These are phyloP conservation scores for Russula dissimulans DNA, from an alignment of 768 basidiomycete genomes.

Conservation along the genomic window DNA sequence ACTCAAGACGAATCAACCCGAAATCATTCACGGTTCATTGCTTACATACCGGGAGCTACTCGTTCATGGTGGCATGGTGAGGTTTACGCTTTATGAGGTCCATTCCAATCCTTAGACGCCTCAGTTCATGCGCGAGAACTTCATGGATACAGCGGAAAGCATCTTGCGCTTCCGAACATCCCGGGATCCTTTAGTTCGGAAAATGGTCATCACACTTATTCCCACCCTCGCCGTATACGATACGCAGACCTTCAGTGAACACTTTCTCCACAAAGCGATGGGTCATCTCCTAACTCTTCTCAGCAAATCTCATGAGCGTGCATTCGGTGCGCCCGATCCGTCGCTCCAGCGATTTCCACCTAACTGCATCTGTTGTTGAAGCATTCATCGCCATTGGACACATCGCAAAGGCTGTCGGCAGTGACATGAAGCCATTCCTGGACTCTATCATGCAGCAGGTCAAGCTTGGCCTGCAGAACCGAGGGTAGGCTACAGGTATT, in stretches of 20 bases:
- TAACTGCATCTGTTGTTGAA: constrained; percentile 24
- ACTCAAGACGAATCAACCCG: constrained; percentile 69
- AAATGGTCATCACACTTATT: constrained; percentile 92
- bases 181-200: constrained; percentile 79
- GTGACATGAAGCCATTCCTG: constrained; percentile 93
- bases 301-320: constrained; percentile 80
- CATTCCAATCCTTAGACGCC: neutral
- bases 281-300: constrained; percentile 80
- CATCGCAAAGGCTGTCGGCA: constrained; percentile 81
- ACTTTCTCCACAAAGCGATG: constrained; percentile 92
- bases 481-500: constrained; percentile 52
- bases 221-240: constrained; percentile 93
- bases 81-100: constrained; percentile 22
- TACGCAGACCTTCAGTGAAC: constrained; percentile 82
- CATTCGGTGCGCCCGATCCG: constrained; percentile 53
- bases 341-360: neutral
- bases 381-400: constrained; percentile 97
- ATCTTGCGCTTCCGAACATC: constrained; percentile 83
- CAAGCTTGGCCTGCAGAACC: constrained; percentile 76
- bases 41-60: constrained; percentile 87
- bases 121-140: constrained; percentile 84
- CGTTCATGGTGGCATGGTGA: constrained; percentile 88
- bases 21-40: constrained; percentile 87
- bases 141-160: constrained; percentile 79
- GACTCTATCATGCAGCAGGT: constrained; percentile 86